Evolutionary conservation across 495 filamentous ascomycete genomes (phyloP), one percentile per base, ranked within the genome.

Genomic region (Xylaria flabelliformis): DNA sequence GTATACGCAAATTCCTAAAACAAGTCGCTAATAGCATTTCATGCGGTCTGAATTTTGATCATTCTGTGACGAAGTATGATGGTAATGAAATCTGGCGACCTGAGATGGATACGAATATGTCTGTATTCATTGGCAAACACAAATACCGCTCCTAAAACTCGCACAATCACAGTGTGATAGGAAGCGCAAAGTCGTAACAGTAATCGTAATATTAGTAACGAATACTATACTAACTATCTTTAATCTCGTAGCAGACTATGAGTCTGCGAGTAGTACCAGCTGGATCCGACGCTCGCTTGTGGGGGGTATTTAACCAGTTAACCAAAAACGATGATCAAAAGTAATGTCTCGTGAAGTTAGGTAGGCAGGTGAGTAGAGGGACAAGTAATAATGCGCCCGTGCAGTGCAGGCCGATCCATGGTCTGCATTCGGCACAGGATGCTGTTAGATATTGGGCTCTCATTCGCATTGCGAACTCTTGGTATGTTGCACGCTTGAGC

Each of bases 301-400:
- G 34, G 29, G 55, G 55, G 58, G 32, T 39, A 50, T 65, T 26
- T 36, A 65, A 34, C 42, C 24, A 65, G 26, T 26, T 48, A 65
- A 50, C 42, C 63, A 65, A 50, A 26, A 26, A 65, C 19, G 13
- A n/a, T 15, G 42, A 24, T 48, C 26, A 65, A 48, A 65, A 19
- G 41, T 50, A 1, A 39, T 21, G 39, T 67, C 29, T 19, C 29
- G 19, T n/a, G 46, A 15, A 67, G 17, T 39, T 10, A 9, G 34
- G 32, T 41, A 39, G 9, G 19, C 21, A 39, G 26, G 58, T 1
- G 39, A 12, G 19, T 39, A 24, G 53, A 17, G 9, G n/a, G 34
- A 4, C 13, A 24, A 9, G 32, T 53, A 17, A 4, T 32, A 34
- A 34, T 65, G 64, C 29, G 29, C 48, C 19, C 17, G 32, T 19